These are phyloP conservation scores for Tremella yokohamensis DNA, from an alignment of 768 basidiomycete genomes.

Conservation along the genomic window DNA sequence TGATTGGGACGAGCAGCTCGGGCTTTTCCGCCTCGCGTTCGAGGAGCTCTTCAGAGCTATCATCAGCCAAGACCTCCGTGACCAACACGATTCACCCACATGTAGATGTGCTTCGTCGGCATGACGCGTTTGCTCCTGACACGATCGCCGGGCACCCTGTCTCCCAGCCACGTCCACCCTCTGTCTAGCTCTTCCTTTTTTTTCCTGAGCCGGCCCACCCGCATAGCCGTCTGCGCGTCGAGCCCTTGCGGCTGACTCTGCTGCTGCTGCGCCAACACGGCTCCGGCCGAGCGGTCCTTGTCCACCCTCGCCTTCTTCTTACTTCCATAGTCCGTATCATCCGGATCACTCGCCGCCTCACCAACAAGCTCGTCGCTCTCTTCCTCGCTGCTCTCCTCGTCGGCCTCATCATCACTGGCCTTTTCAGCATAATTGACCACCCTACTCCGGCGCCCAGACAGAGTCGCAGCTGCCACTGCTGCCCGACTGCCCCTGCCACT, in stretches of 20 bases:
- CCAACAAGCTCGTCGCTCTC: conserved; percentile 77
- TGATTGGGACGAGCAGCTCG: conserved; percentile 75
- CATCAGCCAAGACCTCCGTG: not conserved
- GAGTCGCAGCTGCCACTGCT: not conserved
- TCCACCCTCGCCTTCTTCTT: not conserved
- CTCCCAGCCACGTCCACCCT: conserved; percentile 86
- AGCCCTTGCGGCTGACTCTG: conserved; percentile 39
- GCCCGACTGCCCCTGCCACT: conserved; percentile 1
- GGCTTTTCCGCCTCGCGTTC: conserved; percentile 61
- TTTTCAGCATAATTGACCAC: conserved; percentile 49
- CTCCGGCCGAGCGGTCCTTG: too few species aligned
- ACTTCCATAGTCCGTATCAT: conserved; percentile 33
- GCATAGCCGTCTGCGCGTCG: conserved; percentile 69
- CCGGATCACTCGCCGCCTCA: conserved; percentile 53
- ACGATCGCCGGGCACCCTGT: conserved; percentile 73
- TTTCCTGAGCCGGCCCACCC: conserved; percentile 56
- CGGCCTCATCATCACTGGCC: conserved; percentile 54
- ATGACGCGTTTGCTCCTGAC: conserved; percentile 54
- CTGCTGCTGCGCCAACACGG: not conserved
- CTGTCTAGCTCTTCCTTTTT: conserved; percentile 49
- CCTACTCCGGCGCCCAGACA: conserved; percentile 25
- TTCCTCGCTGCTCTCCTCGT: conserved; percentile 68
- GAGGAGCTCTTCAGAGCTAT: conserved; percentile 62
- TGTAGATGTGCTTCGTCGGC: conserved; percentile 64
- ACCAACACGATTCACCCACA: conserved; percentile 58